Base-by-base conservation (phyloP, 106 monocot genomes). In the Triglochin maritima region DNA sequence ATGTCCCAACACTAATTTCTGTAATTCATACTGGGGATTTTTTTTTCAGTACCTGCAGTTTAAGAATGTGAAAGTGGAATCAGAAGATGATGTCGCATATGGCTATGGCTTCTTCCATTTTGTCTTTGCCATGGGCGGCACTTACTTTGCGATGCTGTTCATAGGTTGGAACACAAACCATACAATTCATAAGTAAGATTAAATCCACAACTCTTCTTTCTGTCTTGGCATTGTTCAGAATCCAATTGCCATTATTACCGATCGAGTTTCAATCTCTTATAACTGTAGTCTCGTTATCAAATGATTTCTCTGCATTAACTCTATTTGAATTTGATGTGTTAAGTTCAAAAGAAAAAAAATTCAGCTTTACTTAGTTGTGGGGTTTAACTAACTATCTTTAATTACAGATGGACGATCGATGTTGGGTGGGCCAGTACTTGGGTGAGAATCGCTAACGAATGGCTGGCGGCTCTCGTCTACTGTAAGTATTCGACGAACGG, bases 41-140 rank as follows among this genome's bases (percentile, higher is more conserved):
- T n/a, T n/a, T n/a, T n/a, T n/a, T n/a, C n/a, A n/a, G n/a, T 29
- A 2, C 7, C 4, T 61, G 66, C 80, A 87, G 94, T 85, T 94
- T 74, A 85, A 76, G 71, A 89, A 74, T 72, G 63, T 62, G 9
- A 72, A 70, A 63, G 51, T 67, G 46, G 81, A 84, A 57, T 64
- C 68, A 11, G 85, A 85, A 49, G 90, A 85, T 49, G 90, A 81
- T 54, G 87, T 87, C 13, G 90, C 90, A 2, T 90, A 88, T 70
- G 95, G 90, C 5, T 96, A 85, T 50, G 90, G 95, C 11, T 96
- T 96, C 66, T 90, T 96, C 70, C 90, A 96, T 75, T 88, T 96
- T 55, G 95, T 96, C 44, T 90, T 96, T 59, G 81, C 87, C 53
- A 81, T 88, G 85, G 95, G 85, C 9, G 80, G 87, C 2, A 85